phyloP scores from a whole-genome alignment of 1,284 basidiomycete genomes.

The Puccinia hordei region DNA sequence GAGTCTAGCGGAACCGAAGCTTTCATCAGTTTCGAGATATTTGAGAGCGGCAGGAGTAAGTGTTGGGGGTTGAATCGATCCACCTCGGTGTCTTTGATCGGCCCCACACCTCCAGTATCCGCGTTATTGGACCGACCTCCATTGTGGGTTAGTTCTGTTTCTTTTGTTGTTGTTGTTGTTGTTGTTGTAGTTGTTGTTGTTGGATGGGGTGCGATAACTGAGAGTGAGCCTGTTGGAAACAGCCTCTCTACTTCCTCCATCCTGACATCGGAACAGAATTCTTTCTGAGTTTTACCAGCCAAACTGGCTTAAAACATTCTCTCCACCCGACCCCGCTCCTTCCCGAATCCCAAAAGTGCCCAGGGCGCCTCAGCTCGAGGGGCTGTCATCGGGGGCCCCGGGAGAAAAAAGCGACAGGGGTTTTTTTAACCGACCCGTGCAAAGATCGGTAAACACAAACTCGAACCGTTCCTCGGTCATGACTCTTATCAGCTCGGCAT shows the following conservation, averaged over 20 bases:
- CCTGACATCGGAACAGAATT: not conserved
- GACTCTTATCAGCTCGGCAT: not conserved
- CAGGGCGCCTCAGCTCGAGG: too few relatives aligned
- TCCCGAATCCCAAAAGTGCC: too few relatives aligned
- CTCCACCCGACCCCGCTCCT: too few relatives aligned
- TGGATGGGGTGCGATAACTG: slow-evolving; percentile 26
- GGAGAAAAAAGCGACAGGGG: too few relatives aligned
- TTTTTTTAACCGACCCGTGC: too few relatives aligned
- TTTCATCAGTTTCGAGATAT: slow-evolving; percentile 33
- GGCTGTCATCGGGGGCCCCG: too few relatives aligned
- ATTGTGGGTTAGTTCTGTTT: too few relatives aligned
- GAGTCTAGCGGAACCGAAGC: slow-evolving; percentile 26
- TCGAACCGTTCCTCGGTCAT: not conserved
- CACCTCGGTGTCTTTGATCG: slow-evolving; percentile 80
- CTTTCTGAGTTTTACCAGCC: too few relatives aligned
- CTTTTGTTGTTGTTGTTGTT: not conserved
- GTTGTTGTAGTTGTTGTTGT: not conserved
- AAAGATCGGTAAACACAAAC: too few relatives aligned
- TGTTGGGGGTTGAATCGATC: slow-evolving; percentile 90
- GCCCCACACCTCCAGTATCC: not conserved
- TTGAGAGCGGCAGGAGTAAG: slow-evolving; percentile 70
- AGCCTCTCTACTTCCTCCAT: not conserved
- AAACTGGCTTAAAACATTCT: too few relatives aligned
- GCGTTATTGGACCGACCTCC: too few relatives aligned
- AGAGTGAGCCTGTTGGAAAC: slow-evolving; percentile 5